A percentile compares a stretch with the other conserved stretches of the same genome.
Evolutionary conservation across 768 basidiomycete genomes (phyloP).

Genomic region (Tulasnella sp.): DNA sequence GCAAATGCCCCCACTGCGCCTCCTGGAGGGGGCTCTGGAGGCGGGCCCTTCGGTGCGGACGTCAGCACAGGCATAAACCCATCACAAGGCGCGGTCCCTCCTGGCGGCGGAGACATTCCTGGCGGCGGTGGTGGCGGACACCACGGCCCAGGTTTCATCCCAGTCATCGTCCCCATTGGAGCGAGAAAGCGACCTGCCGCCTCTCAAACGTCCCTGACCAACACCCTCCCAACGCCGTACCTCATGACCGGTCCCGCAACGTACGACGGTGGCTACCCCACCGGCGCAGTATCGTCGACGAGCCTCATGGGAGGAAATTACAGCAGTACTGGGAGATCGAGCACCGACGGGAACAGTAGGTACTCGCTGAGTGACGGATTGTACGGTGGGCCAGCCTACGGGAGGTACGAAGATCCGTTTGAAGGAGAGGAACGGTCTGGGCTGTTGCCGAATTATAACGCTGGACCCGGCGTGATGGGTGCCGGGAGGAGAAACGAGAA

Average conservation of each 20-base stretch:
- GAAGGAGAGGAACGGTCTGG: background rate
- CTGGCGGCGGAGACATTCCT: background rate
- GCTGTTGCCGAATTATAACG: background rate
- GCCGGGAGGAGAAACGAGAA: background rate
- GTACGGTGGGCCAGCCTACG: background rate
- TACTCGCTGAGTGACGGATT: background rate
- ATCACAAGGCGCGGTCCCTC: background rate
- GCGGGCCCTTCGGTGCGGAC: background rate
- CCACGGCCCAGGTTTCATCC: background rate
- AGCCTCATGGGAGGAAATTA: background rate
- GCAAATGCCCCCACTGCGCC: background rate
- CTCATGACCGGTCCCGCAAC: background rate
- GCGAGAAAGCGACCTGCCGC: background rate
- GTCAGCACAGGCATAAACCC: background rate
- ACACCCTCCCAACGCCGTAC: constrained; percentile 5
- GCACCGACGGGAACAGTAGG: background rate
- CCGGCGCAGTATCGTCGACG: background rate
- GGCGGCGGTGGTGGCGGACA: background rate
- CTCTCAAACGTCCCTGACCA: background rate
- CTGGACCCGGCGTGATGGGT: background rate
- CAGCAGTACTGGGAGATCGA: background rate
- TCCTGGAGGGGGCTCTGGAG: background rate
- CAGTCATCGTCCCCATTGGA: constrained; percentile 8
- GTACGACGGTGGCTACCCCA: background rate
- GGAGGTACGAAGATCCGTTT: constrained; percentile 5